Base-by-base conservation (phyloP, 148 eudicot species). In the Nepenthes mirabilis region DNA sequence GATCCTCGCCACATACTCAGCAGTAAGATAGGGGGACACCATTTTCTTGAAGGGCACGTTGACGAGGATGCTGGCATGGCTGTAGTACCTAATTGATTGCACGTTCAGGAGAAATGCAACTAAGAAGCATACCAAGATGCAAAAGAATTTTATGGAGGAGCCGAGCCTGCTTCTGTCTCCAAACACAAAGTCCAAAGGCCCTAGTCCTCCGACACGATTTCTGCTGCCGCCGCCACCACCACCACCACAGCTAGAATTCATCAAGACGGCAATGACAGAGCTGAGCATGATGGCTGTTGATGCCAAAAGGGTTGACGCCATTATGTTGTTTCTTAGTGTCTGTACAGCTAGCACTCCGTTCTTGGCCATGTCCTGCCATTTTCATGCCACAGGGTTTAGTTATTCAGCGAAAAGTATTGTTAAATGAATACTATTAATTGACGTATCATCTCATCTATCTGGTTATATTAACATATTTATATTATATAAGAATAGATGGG, bases 231-330 rank as follows among this genome's bases (percentile, higher is more conserved):
- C 34, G 10, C 52, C 14, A 12, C 53, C 37, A 11, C 37, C 58
- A 4, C 57, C 32, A 5, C 55, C 36, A 9, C 6, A 33, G 48
- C 2, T 14, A 56, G 34, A 1, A 68, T 54, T 65, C 84, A 84
- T 81, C 37, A 79, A 32, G 36, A 82, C 79, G 34, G 84, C 86
- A 40, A 84, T 81, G 48, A 81, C 68, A 3, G 86, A 84, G 68
- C 86, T 74, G 34, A 84, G 76, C 82, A 73, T 84, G 53, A 84
- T 84, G 1, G 90, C 86, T 3, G 82, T 82, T 11, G 82, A 76
- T 6, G 90, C 86, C 60, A 84, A 62, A 2, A 84, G 73, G 51
- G 90, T 84, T 2, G 90, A 84, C 4, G 90, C 90, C 90, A 84
- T 84, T 68, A 84, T 81, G 80, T 84, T 84, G 84, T 84, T 84